Percentiles rank a stretch among this genome's conserved stretches.
Conservation (phyloP, 306 rosid species). For the Castanea mollissima region DNA sequence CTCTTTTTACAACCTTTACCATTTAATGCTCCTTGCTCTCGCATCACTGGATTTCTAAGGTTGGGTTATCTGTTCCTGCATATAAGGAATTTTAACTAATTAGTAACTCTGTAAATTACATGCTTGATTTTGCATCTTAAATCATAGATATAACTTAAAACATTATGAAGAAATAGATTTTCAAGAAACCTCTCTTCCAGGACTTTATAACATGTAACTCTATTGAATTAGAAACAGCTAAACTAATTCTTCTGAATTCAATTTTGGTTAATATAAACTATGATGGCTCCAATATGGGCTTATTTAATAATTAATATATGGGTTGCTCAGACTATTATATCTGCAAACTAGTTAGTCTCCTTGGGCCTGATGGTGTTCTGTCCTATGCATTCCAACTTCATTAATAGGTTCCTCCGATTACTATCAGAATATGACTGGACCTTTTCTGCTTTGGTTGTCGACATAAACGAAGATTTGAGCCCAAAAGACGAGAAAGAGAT, state of each 20-base stretch:
- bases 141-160: neutral
- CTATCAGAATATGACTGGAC: slow-evolving; percentile 84
- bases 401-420: slow-evolving; percentile 72
- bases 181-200: neutral
- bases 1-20: slow-evolving; percentile 84
- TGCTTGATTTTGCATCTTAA: neutral
- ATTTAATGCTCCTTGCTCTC: slow-evolving; percentile 68
- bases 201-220: neutral
- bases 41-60: slow-evolving; percentile 90
- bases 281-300: neutral
- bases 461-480: slow-evolving; percentile 69
- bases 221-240: neutral
- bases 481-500: slow-evolving; percentile 64
- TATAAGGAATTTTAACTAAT: neutral
- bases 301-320: neutral
- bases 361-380: slow-evolving; percentile 10
- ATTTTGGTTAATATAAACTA: neutral
- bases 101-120: neutral
- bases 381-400: slow-evolving; percentile 11
- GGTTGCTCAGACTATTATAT: neutral
- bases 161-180: neutral
- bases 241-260: neutral
- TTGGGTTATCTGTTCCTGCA: slow-evolving; percentile 27
- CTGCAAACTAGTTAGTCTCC: neutral
- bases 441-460: slow-evolving; percentile 73